Evolutionary conservation across 495 filamentous ascomycete species (phyloP), one percentile per base, ranked within the genome.

Genomic region (Neurospora tetraspora): DNA sequence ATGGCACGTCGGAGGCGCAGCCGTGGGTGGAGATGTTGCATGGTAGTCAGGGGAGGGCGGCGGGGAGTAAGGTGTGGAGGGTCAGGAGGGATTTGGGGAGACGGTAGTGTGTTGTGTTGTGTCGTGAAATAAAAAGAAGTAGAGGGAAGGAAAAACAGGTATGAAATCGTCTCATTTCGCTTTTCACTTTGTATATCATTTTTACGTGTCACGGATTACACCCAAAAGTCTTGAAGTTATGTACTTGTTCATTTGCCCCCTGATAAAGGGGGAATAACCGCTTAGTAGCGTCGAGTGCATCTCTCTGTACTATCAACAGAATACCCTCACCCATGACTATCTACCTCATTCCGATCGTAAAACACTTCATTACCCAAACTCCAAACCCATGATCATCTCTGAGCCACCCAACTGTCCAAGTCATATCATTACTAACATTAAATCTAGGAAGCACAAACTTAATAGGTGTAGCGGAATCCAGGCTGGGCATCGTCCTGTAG

Each of bases 11-110:
- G 9, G 45, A 77, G 23, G 77, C 77, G 4, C 73, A 80, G 59
- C 86, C 87, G 34, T 89, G 87, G 87, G 80, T 88, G 31, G 84
- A 89, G 71, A 80, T 80, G 70, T 71, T 87, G n/a, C 74, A 83
- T 69, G 83, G 83, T 20, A 83, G 82, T 36, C 80, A 86, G 77
- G 83, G 82, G 71, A 78, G 86, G 76, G 81, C 83, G 27, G 81
- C 83, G 11, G 86, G 87, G 11, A 82, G 83, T 18, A 79, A 82
- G 68, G 86, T 87, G 31, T 89, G 86, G 87, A 80, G 86, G 73
- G 86, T 88, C 16, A 82, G 87, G 71, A 82, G 87, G 75, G 86
- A 89, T 76, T 72, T 89, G 11, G 86, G 86, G 12, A 79, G 70
- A 14, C 23, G 53, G 14, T 65, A 65, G 14, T 34, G 20, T 14